These are phyloP conservation scores for Saturnispora silvae DNA, from an alignment of 805 yeast genomes.

Conservation along the genomic window DNA sequence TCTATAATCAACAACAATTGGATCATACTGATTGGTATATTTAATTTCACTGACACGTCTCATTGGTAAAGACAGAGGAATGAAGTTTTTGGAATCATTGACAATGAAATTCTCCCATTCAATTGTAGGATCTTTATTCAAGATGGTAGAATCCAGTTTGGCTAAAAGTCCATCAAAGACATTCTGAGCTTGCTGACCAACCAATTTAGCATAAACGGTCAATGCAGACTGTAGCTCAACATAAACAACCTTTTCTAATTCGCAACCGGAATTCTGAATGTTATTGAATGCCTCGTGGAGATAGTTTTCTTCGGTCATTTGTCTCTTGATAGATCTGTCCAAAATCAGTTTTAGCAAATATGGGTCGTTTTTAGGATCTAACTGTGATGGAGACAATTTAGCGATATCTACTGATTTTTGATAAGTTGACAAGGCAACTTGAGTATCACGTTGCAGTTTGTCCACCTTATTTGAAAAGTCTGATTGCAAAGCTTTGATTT, in stretches of 20 bases:
- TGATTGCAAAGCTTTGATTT: slow-evolving; percentile 68
- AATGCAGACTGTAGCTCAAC: slow-evolving; percentile 78
- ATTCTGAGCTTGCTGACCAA: slow-evolving; percentile 65
- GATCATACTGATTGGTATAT: slow-evolving; percentile 61
- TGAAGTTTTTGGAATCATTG: slow-evolving; percentile 54
- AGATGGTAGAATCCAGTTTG: slow-evolving; percentile 55
- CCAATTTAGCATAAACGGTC: slow-evolving; percentile 55
- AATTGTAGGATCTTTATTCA: slow-evolving; percentile 64
- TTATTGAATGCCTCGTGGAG: slow-evolving; percentile 83
- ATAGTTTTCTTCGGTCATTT: slow-evolving; percentile 73
- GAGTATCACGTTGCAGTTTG: slow-evolving; percentile 60
- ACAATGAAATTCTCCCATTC: slow-evolving; percentile 85
- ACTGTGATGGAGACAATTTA: slow-evolving; percentile 35
- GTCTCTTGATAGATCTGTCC: slow-evolving; percentile 69
- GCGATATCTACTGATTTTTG: slow-evolving; percentile 54
- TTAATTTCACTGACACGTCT: slow-evolving; percentile 50
- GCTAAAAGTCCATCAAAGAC: slow-evolving; percentile 58
- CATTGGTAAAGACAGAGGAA: slow-evolving; percentile 51
- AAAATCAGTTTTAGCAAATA: slow-evolving; percentile 59
- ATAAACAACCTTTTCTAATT: slow-evolving; percentile 79
- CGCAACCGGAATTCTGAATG: slow-evolving; percentile 78
- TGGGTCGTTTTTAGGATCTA: slow-evolving; percentile 62
- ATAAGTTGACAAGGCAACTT: slow-evolving; percentile 42
- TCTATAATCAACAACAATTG: slow-evolving; percentile 56
- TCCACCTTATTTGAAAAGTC: slow-evolving; percentile 74